A percentile compares a stretch with the other conserved stretches of the same genome.
Conservation (phyloP, 2,329 filamentous ascomycete species). For the Penicillium verrucosum region DNA sequence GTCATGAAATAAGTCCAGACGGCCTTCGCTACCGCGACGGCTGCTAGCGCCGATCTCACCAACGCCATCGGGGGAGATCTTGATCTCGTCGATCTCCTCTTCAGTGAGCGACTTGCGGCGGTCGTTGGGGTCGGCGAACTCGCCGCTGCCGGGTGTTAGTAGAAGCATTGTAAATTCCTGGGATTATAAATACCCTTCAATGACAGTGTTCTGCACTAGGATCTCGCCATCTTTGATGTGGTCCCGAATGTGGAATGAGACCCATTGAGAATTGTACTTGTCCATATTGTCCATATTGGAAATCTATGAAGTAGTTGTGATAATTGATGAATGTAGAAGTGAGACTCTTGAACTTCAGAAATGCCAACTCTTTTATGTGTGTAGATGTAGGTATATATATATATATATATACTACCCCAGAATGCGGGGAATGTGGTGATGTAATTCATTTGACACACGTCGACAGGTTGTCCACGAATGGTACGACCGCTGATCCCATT, state of each 20-base stretch:
- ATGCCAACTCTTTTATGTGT: neutral
- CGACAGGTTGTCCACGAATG: neutral
- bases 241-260: slow-evolving; percentile 30
- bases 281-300: slow-evolving; percentile 8
- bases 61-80: slow-evolving; percentile 27
- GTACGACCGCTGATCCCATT: neutral
- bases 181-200: slow-evolving; percentile 24
- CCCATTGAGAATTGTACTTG: slow-evolving; percentile 30
- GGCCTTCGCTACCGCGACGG: slow-evolving; percentile 33
- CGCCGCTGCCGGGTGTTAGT: slow-evolving; percentile 21
- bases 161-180: neutral
- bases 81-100: slow-evolving; percentile 31
- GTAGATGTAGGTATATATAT: no score
- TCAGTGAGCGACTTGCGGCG: slow-evolving; percentile 26
- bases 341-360: neutral
- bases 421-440: slow-evolving; percentile 4
- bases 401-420: neutral
- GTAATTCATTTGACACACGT: slow-evolving; percentile 3
- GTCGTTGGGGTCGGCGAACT: slow-evolving; percentile 27
- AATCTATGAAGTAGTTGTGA: neutral
- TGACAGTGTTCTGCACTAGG: slow-evolving; percentile 27
- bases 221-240: slow-evolving; percentile 26
- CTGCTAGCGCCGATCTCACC: slow-evolving; percentile 32
- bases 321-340: neutral
- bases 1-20: slow-evolving; percentile 32